Evolutionary conservation across 106 monocot genomes (phyloP).

Genomic region (Xerophyta viscosa): DNA sequence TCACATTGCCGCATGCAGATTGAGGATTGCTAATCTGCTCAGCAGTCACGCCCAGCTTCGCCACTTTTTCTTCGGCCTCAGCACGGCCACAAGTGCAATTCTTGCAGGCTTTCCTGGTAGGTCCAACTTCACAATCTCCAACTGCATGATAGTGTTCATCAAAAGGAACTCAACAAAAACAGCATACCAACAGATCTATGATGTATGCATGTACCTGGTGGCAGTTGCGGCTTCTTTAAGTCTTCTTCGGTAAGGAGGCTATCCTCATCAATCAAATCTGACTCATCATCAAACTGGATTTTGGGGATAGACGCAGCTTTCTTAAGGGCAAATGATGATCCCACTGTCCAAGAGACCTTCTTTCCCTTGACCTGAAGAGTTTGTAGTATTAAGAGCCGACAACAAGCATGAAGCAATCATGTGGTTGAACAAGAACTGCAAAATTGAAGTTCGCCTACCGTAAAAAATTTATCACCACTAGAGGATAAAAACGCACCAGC

Average conservation of each 20-base stretch:
- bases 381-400: not conserved
- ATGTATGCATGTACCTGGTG: constrained; percentile 28
- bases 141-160: constrained; percentile 18
- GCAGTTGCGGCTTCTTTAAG: constrained; percentile 71
- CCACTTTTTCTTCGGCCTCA: constrained; percentile 60
- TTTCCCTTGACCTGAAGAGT: constrained; percentile 54
- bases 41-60: constrained; percentile 60
- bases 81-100: constrained; percentile 92
- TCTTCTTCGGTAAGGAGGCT: constrained; percentile 88
- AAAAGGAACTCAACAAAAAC: not conserved
- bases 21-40: constrained; percentile 84
- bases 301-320: constrained; percentile 43
- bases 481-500: constrained; percentile 15
- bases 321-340: constrained; percentile 69
- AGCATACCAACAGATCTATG: not conserved
- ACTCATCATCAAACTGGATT: constrained; percentile 74
- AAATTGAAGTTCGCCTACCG: constrained; percentile 28
- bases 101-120: constrained; percentile 84
- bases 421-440: not conserved
- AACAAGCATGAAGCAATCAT: not conserved
- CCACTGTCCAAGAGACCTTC: constrained; percentile 68
- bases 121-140: constrained; percentile 89
- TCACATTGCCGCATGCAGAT: constrained; percentile 90
- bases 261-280: constrained; percentile 89
- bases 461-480: constrained; percentile 14